These are phyloP conservation scores for Solanum piurae DNA, from an alignment of 257 asterid genomes.

Conservation along the genomic window DNA sequence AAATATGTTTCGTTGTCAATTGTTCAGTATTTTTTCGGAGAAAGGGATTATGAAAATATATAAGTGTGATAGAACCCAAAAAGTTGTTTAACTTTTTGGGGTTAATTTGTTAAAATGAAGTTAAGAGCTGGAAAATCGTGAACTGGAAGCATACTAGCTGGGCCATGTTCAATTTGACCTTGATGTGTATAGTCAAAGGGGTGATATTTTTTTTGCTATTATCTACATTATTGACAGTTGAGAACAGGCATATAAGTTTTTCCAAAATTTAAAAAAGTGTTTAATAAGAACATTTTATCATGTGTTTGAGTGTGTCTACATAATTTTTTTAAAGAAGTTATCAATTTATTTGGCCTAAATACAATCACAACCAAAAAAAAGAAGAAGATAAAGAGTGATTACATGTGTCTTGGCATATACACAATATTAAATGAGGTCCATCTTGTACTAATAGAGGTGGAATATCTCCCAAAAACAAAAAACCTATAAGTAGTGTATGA, in stretches of 20 bases:
- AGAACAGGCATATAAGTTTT: no score
- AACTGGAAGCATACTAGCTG: constrained; percentile 2
- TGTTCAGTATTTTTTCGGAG: neutral
- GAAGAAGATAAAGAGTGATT: neutral
- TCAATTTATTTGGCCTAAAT: neutral
- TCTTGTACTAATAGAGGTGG: no score
- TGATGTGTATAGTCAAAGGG: no score
- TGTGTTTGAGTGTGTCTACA: no score
- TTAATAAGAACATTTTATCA: no score
- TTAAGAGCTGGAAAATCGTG: constrained; percentile 15
- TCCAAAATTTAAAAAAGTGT: no score
- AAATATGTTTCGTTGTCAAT: neutral
- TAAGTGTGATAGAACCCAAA: neutral
- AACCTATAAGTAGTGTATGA: no score
- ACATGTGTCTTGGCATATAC: neutral
- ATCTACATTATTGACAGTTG: no score
- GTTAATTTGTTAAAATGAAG: neutral
- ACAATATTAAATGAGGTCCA: neutral
- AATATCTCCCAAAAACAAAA: no score
- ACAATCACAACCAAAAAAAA: no score
- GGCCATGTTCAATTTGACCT: neutral
- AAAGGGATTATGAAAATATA: neutral
- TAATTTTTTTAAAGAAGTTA: neutral
- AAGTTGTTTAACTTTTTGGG: neutral
- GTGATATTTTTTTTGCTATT: no score